A percentile compares a stretch with the other conserved stretches of the same genome.
phyloP scores from a whole-genome alignment of 441 rosid genomes.

The Daphne laureola region DNA sequence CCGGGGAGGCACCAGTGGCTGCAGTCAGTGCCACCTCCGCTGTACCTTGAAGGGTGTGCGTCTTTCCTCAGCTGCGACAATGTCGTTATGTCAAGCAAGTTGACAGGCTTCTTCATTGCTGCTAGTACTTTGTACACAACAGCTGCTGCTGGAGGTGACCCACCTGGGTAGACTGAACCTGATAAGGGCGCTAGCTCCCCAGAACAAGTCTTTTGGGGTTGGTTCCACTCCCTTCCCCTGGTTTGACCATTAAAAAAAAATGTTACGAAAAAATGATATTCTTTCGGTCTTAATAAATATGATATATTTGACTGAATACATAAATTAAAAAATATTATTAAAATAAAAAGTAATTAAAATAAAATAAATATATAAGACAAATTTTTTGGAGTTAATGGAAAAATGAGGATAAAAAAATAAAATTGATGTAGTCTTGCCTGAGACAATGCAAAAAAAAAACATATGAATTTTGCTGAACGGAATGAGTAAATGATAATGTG shows the following conservation, averaged over 20 bases:
- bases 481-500: no score
- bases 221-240: conserved; percentile 63
- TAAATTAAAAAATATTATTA: no score
- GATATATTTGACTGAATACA: no score
- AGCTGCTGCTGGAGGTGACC: conserved; percentile 39
- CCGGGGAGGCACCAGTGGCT: conserved; percentile 86
- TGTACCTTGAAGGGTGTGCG: conserved; percentile 57
- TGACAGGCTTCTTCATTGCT: conserved; percentile 37
- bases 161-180: conserved; percentile 52
- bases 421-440: no score
- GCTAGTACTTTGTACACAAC: conserved; percentile 39
- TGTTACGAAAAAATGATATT: no score
- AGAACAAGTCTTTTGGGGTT: conserved; percentile 36
- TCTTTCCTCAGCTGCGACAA: conserved; percentile 62
- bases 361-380: no score
- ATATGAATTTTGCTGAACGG: background rate
- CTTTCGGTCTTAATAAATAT: no score
- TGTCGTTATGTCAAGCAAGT: conserved; percentile 54
- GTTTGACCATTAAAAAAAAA: background rate
- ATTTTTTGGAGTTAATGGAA: no score
- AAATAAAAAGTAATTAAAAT: no score
- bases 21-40: conserved; percentile 40
- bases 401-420: no score
- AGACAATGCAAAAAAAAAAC: no score
- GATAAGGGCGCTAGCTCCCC: conserved; percentile 43